Base-by-base conservation (phyloP, 164 flowering plant species). In the Nelumbo lutea region DNA sequence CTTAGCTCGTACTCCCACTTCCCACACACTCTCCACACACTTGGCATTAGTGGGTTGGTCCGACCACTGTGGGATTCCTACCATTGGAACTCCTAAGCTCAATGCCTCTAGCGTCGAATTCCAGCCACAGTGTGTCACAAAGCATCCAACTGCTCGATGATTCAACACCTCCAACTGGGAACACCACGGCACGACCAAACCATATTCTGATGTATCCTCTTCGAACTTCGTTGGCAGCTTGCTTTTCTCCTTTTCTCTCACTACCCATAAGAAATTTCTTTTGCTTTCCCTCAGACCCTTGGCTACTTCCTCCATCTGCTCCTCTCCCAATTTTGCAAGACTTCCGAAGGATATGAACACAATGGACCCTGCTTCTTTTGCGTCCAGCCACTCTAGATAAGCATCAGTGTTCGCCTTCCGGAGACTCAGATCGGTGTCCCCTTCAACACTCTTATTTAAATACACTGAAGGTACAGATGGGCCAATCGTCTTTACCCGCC, bases 41-140 rank as follows among this genome's bases (percentile, higher is more conserved):
- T 78, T 81, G 11, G 84, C 79, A 70, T 76, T 71, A 9, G 75
- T 78, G 9, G 78, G 65, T 52, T 81, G 84, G 61, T 81, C 84
- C 0, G 70, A 48, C 79, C 76, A 78, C 44, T 71, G 78, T 1
- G 84, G 81, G 53, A 73, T 51, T 10, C 56, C 78, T 14, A 78
- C 75, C 78, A 81, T 69, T 6, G 81, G 81, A 66, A 78, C 78
- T 1, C 84, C 81, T 11, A 78, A 44, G 69, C 78, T 76, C 71
- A 81, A 55, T 15, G 72, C 81, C 61, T 78, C 84, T 1, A 71
- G 4, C 6, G 74, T 76, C 3, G 81, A 81, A 53, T 81, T 81
- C 81, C 81, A 81, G 0, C 84, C 84, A 46, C 77, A 68, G 42
- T 79, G 79, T 0, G 79, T 72, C 14, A 76, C n/a, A 46, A 79